Evolutionary conservation across 1,139 yeast genomes (phyloP).

Genomic region (Nakaseomyces bracarensis): DNA sequence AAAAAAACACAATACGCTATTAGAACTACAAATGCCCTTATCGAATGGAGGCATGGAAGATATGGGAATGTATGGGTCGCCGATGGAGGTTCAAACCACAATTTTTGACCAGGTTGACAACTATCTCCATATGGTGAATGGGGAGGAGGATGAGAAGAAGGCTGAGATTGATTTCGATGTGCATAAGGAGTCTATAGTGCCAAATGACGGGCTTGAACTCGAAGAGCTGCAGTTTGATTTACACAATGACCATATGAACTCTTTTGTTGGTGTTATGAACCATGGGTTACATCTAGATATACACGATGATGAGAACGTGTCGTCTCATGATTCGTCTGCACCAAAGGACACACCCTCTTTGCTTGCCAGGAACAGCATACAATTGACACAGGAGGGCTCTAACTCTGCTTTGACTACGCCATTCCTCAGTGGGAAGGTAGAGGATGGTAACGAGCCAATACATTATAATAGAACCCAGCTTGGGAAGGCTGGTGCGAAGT

Average conservation of each 20-base stretch:
- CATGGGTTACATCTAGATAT: slow-evolving; percentile 3
- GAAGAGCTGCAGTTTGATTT: background rate
- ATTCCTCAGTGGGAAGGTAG: slow-evolving; percentile 2
- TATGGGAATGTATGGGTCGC: slow-evolving; percentile 5
- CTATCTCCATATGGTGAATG: slow-evolving; percentile 5
- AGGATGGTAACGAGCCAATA: background rate
- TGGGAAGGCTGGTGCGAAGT: slow-evolving; percentile 5
- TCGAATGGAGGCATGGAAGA: slow-evolving; percentile 5
- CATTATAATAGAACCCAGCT: background rate
- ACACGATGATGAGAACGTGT: background rate
- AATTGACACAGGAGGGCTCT: slow-evolving; percentile 3
- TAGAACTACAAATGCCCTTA: slow-evolving; percentile 1
- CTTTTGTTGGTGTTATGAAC: background rate
- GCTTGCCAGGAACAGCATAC: slow-evolving; percentile 1
- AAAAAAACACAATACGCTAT: background rate
- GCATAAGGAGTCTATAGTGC: background rate
- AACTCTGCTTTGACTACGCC: slow-evolving; percentile 3
- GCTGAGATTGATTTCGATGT: background rate
- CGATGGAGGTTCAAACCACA: slow-evolving; percentile 1
- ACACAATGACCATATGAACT: background rate
- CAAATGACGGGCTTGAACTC: background rate
- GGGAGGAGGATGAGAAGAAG: slow-evolving; percentile 3
- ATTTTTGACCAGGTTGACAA: slow-evolving; percentile 6
- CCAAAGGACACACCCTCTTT: background rate
- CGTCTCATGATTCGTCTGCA: background rate